Conservation (phyloP, 805 yeast genomes). For the Hyphopichia homilentoma region DNA sequence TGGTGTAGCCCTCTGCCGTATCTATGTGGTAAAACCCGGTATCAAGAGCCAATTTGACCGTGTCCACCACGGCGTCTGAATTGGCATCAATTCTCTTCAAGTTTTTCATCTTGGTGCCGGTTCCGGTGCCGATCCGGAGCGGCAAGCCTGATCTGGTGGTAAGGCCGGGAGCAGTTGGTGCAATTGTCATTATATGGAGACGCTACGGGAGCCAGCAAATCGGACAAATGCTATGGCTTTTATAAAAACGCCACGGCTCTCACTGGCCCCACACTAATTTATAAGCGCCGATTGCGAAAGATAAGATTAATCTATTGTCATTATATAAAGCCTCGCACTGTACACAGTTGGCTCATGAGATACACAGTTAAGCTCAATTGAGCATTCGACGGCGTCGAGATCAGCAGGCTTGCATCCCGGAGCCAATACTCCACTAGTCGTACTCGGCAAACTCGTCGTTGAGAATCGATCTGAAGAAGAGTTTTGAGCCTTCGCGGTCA, state of each 20-base stretch:
- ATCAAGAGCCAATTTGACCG: slow-evolving; percentile 10
- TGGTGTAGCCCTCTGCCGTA: slow-evolving; percentile 59
- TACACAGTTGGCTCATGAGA: too few species aligned
- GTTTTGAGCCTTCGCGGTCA: slow-evolving; percentile 17
- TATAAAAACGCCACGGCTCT: too few species aligned
- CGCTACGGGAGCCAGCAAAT: too few species aligned
- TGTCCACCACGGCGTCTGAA: slow-evolving; percentile 15
- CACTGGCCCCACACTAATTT: too few species aligned
- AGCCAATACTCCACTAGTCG: too few species aligned
- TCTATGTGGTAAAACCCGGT: slow-evolving; percentile 58
- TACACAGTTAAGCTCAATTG: too few species aligned
- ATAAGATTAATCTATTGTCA: too few species aligned
- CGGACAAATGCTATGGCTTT: too few species aligned
- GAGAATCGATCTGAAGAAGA: slow-evolving; percentile 23
- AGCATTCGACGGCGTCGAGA: too few species aligned
- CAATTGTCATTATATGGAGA: background rate
- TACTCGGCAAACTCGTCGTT: slow-evolving; percentile 5
- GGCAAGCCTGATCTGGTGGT: slow-evolving; percentile 28
- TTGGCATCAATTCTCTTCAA: slow-evolving; percentile 13
- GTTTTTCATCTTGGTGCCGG: slow-evolving; percentile 48
- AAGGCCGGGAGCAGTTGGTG: background rate
- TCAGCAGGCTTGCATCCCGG: too few species aligned
- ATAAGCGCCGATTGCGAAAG: too few species aligned
- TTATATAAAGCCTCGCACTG: too few species aligned
- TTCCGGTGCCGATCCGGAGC: slow-evolving; percentile 40